Evolutionary conservation across 768 basidiomycete species (phyloP).

Genomic region (Cystofilobasidium bisporidii): DNA sequence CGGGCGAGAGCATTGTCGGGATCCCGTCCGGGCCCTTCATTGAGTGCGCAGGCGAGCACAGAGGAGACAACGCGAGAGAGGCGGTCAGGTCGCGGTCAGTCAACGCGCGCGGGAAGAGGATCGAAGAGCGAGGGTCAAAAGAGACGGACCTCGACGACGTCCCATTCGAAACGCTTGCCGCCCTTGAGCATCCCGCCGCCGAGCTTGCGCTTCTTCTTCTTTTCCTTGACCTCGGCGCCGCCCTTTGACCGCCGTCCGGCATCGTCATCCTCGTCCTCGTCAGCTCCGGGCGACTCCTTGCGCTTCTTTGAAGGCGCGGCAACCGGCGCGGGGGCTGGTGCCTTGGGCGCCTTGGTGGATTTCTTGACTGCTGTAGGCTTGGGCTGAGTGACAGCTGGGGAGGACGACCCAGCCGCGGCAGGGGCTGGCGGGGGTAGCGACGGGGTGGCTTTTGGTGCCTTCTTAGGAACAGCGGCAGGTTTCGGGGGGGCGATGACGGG

Average conservation of each 20-base stretch:
- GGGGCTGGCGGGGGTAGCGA: too few relatives aligned
- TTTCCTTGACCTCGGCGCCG: background rate
- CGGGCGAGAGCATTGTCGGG: background rate
- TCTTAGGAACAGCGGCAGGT: too few relatives aligned
- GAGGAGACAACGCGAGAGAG: background rate
- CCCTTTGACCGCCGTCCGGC: background rate
- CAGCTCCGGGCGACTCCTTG: background rate
- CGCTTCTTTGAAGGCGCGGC: too few relatives aligned
- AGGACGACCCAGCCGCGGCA: too few relatives aligned
- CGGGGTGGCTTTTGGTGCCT: too few relatives aligned
- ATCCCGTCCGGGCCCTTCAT: background rate
- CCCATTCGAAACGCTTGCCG: constrained; percentile 1
- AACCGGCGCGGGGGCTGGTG: background rate
- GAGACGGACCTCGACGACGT: background rate
- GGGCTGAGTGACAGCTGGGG: too few relatives aligned
- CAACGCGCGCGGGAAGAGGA: background rate
- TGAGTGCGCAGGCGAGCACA: too few relatives aligned
- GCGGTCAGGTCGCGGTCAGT: background rate
- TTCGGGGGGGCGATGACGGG: too few relatives aligned
- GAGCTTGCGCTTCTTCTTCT: constrained; percentile 11
- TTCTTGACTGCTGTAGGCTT: too few relatives aligned
- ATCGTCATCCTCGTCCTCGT: background rate
- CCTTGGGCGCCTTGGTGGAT: too few relatives aligned
- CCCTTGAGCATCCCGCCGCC: background rate
- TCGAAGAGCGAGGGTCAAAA: background rate